These are phyloP conservation scores for Trichoderma virens DNA, from an alignment of 495 filamentous ascomycete species.

Conservation along the genomic window DNA sequence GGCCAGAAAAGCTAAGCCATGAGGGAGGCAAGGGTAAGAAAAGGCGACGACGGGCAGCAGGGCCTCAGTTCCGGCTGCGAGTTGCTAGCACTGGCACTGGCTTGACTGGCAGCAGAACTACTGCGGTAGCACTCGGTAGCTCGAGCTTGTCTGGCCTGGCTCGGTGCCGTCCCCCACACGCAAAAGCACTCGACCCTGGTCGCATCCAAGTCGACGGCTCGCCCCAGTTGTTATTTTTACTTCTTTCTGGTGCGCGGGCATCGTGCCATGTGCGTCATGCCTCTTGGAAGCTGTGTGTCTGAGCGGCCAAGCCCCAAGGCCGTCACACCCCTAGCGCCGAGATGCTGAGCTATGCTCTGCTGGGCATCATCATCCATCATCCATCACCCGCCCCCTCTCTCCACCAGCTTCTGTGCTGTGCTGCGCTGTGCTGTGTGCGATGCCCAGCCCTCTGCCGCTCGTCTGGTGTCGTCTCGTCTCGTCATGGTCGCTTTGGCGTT, in stretches of 20 bases:
- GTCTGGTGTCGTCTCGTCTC: too few species aligned
- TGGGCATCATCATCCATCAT: neutral
- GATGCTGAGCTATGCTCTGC: neutral
- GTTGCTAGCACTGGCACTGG: neutral
- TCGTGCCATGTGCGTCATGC: slow-evolving; percentile 9
- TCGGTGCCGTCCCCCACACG: slow-evolving; percentile 4
- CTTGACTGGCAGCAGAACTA: neutral
- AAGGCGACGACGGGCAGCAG: neutral
- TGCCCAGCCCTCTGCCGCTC: neutral
- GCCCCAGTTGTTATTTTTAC: slow-evolving; percentile 6
- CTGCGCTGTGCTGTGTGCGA: neutral
- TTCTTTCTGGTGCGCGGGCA: slow-evolving; percentile 1
- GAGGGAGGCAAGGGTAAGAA: neutral
- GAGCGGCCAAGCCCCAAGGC: neutral
- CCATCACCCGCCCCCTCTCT: neutral
- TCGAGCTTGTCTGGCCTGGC: too few species aligned
- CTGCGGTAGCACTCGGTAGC: neutral
- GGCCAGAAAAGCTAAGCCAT: neutral
- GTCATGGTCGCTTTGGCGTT: neutral
- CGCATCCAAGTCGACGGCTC: slow-evolving; percentile 5
- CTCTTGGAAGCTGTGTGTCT: neutral
- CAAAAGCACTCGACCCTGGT: neutral
- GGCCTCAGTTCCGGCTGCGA: neutral
- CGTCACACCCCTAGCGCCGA: slow-evolving; percentile 3
- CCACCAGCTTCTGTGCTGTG: neutral